Base-by-base conservation (phyloP, 768 basidiomycete genomes). In the Russula sp. region DNA sequence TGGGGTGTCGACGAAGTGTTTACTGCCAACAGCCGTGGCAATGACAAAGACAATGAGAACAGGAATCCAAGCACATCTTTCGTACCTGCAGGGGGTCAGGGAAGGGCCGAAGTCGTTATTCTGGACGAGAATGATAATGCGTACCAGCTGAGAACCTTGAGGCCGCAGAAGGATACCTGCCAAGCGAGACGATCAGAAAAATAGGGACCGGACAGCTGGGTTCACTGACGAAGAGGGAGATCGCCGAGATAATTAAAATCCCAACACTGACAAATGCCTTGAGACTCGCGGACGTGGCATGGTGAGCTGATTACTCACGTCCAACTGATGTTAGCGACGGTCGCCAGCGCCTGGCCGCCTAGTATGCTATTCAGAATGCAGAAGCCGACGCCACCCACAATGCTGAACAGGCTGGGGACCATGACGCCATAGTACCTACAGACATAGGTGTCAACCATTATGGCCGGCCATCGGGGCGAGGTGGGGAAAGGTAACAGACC, bases 51-150 rank as follows among this genome's bases (percentile, higher is more conserved):
- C 81, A 57, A 93, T 74, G n/a, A 90, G 69, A 18, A 90, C 81
- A 0, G 92, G 91, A 18, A 92, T 78, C 90, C 91, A 92, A 1
- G 86, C 77, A 2, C 88, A 63, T 10, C 84, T 80, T 68, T 91
- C 91, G 68, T 89, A 93, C 86, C 88, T 77, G 76, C 55, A 56
- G 37, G 22, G 47, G 55, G 20, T 14, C 3, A 49, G 14, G 48
- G 5, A 51, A 48, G 32, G 13, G 22, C 35, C 20, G 11, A 32
- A 47, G 7, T 1, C 11, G 27, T 20, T 20, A 31, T 37, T 16
- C 16, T n/a, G 3, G 39, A 48, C 8, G 20, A 27, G 14, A 32
- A 51, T 32, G 31, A 45, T n/a, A 13, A 11, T 13, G 7, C 74
- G 35, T 62, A 82, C 84, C 82, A 78, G 53, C 80, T 76, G 77